Evolutionary conservation across 2,329 filamentous ascomycete genomes (phyloP), one percentile per base, ranked within the genome.

Genomic region (Venturia oleaginea): DNA sequence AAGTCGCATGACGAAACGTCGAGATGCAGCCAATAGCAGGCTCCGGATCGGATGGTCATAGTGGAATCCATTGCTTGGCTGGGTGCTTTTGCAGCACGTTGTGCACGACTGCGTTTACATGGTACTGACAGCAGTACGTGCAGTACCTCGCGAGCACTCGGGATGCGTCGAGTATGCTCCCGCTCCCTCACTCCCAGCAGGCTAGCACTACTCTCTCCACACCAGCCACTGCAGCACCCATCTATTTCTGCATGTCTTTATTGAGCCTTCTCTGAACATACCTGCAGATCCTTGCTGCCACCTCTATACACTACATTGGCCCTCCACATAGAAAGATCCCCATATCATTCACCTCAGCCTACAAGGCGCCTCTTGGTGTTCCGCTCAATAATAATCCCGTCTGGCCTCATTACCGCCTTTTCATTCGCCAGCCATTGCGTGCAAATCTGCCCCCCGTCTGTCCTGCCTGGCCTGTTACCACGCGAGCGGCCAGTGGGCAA

Each of bases 401-500:
- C n/a, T 30, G 40, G 38, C 46, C 40, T 43, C 43, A 2, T 30
- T 46, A 46, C 38, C 42, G 5, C 19, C 7, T 19, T 42, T 32
- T 51, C 13, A 64, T 64, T 60, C 62, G 48, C 48, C 34, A 24
- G 38, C 32, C 38, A 51, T 62, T 62, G 42, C 38, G 38, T n/a
- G n/a, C 37, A 32, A 27, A n/a, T n/a, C 57, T 46, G 1, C 24
- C 48, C 5, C 43, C 5, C n/a, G n/a, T n/a, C n/a, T n/a, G n/a
- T n/a, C n/a, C n/a, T n/a, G n/a, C n/a, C n/a, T n/a, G n/a, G n/a
- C n/a, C n/a, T n/a, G n/a, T n/a, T n/a, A 65, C 71, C 73, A 73
- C 71, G 72, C 72, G 71, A 74, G 70, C 70, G 69, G 69, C 65
- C 69, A 69, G 69, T 69, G 71, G 72, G 68, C 70, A 67, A 71